phyloP scores from a whole-genome alignment of 352 stramenopile genomes.

The Globisporangium middletonii region DNA sequence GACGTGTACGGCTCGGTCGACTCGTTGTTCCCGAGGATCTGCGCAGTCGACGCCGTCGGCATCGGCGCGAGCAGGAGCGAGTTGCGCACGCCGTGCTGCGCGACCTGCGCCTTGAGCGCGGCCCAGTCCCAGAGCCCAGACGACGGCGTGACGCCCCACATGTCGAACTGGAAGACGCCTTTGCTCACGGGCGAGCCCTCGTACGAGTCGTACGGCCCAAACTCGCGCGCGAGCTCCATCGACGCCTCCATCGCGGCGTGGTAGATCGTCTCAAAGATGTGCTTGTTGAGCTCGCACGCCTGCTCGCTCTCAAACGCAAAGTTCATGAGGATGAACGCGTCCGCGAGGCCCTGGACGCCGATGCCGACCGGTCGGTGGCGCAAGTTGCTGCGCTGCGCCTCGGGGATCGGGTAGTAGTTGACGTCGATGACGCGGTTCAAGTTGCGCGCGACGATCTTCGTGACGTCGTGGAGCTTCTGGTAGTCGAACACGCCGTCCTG shows the following conservation, averaged over 20 bases:
- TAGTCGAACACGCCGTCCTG: slow-evolving; percentile 91
- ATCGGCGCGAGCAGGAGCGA: slow-evolving; percentile 99
- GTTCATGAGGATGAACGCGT: slow-evolving; percentile 97
- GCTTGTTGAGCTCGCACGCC: slow-evolving; percentile 93
- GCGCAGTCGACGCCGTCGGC: slow-evolving; percentile 98
- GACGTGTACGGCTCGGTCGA: slow-evolving; percentile 98
- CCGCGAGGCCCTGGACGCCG: slow-evolving; percentile 97
- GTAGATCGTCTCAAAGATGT: slow-evolving; percentile 99
- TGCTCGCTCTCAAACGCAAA: slow-evolving; percentile 93
- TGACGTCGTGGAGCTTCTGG: slow-evolving; percentile 92
- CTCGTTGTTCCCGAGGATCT: slow-evolving; percentile 99
- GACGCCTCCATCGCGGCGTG: slow-evolving; percentile 95
- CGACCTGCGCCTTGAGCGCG: slow-evolving; percentile 90
- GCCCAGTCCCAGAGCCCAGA: slow-evolving; percentile 94
- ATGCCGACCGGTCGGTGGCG: slow-evolving; percentile 98
- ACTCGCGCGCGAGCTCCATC: slow-evolving; percentile 90
- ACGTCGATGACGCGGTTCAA: slow-evolving; percentile 99
- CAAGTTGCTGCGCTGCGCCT: slow-evolving; percentile 93
- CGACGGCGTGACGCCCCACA: slow-evolving; percentile 96
- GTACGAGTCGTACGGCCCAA: slow-evolving; percentile 97
- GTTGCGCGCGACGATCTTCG: slow-evolving; percentile 96
- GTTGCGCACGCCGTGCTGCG: slow-evolving; percentile 96
- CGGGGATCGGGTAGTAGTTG: slow-evolving; percentile 97
- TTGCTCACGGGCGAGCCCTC: slow-evolving; percentile 94
- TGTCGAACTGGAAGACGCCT: slow-evolving; percentile 98